Percentiles rank a stretch among this genome's conserved stretches.
Conservation (phyloP, 108 stramenopile species). For the Skeletonema grethae region DNA sequence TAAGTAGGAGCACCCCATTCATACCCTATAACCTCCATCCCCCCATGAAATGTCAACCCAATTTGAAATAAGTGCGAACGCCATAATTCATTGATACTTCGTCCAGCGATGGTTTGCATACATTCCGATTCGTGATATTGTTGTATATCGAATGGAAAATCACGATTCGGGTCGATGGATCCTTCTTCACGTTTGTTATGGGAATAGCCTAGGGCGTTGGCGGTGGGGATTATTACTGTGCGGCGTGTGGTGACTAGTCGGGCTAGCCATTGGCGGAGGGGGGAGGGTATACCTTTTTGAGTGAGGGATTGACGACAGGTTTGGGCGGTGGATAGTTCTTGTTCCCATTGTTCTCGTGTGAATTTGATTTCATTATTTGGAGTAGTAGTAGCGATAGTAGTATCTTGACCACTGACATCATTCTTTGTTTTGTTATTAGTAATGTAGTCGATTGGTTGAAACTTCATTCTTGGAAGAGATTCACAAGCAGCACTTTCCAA, state of each 20-base stretch:
- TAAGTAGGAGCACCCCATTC: conserved; percentile 85
- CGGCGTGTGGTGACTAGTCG: conserved; percentile 72
- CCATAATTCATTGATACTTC: conserved; percentile 84
- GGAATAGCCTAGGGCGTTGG: conserved; percentile 81
- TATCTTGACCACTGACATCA: background rate
- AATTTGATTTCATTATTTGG: background rate
- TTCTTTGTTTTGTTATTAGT: background rate
- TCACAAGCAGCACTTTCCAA: conserved; percentile 80
- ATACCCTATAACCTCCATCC: conserved; percentile 90
- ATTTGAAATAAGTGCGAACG: conserved; percentile 80
- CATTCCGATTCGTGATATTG: conserved; percentile 41
- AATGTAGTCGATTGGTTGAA: conserved; percentile 6
- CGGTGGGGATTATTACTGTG: conserved; percentile 69
- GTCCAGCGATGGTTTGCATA: conserved; percentile 84
- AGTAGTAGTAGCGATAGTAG: too few species aligned
- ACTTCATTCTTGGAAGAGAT: conserved; percentile 55
- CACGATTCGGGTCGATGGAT: conserved; percentile 87
- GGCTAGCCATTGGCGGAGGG: conserved; percentile 58
- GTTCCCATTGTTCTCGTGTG: conserved; percentile 17
- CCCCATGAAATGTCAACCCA: conserved; percentile 90
- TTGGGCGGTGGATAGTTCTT: conserved; percentile 19
- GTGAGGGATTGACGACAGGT: conserved; percentile 47
- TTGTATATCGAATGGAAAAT: conserved; percentile 79
- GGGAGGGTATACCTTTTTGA: conserved; percentile 32
- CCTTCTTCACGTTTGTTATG: conserved; percentile 51